Base-by-base conservation (phyloP, 83 land plant species). In the Thuja plicata region DNA sequence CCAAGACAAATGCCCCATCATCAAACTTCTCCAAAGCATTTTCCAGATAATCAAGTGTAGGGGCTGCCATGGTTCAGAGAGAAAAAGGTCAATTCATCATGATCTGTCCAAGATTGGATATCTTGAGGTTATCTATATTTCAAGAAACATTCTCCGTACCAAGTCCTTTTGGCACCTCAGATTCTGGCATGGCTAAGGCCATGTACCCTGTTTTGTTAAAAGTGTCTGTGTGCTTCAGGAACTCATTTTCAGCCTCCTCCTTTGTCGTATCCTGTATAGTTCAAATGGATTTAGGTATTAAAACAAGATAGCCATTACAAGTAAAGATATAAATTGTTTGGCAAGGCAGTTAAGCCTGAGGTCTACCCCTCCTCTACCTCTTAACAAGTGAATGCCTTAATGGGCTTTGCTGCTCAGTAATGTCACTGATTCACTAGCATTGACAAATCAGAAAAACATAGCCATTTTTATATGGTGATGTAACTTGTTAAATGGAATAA, bases 1-100 rank as follows among this genome's bases (percentile, higher is more conserved):
- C 96, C 52, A 96, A 91, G 77, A 95, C 91, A 87, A 94, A 96
- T 0, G 98, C 93, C 32, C 96, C 98, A 87, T 96, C 95, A 71
- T 54, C 57, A 54, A 54, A 54, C 57, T 54, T 54, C 57, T 54
- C 57, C 57, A 54, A 54, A 54, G 57, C 95, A 19, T n/a, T 86
- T 71, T 96, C 98, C 88, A 96, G 50, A 46, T 90, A 57, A 89
- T 96, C 94, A 87, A 94, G 90, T 3, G 92, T 91, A 79, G 93
- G 87, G 90, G 89, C 95, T 93, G 93, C 32, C 17, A 48, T 46
- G 5, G 17, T 76, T 46, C 34, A 50, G 54, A 83, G 15, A 13
- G 50, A 1, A 9, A 46, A 54, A 16, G 0, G 19, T 54, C 19
- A 15, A 15, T 54, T 54, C 57, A 54, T 15, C 15, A 54, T 54